Evolutionary conservation across 2,329 filamentous ascomycete species (phyloP), one percentile per base, ranked within the genome.

Genomic region (Monosporascus sp.): DNA sequence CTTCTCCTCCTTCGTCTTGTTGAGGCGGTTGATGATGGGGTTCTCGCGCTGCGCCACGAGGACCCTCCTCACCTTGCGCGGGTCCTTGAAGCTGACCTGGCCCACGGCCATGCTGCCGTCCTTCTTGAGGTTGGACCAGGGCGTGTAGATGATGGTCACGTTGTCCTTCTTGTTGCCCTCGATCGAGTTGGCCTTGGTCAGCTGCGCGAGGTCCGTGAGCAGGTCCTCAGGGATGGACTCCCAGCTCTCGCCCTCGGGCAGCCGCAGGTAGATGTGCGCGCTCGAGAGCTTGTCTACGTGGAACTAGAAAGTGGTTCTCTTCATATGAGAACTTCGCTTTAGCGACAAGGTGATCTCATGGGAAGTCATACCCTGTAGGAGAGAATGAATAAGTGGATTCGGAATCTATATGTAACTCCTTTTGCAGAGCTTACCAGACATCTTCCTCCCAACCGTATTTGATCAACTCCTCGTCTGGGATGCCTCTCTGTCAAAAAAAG

Each of bases 91-190:
- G 58, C 89, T 87, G 50, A 99, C 94, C 69, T 99, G 94, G 22
- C 94, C 94, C 3, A 87, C 87, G 18, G 90, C 92, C 94, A 99
- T 99, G 70, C 87, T 90, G 31, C 92, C 93, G 67, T 95, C 90
- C 69, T 99, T 99, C 69, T 90, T 88, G 36, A 99, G 81, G 70
- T 99, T 99, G 45, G 89, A 88, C 91, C 94, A 97, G 7, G 94
- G 94, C 5, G 94, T 99, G 75, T 99, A 99, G 66, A 99, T 95
- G 66, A 99, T 72, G 17, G 91, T 96, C 65, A 99, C 78, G 72
- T 97, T 97, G 72, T 97, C 93, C 72, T 97, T 97, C 74, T 99
- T 99, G 77, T 99, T 99, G 59, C 94, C 94, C 77, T 99, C 94
- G 64, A 99, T 99, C 54, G 91, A 97, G 74, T 99, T 99, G 57